These are phyloP conservation scores for Phytomonas francai DNA, from an alignment of 208 protist genomes.

Conservation along the genomic window DNA sequence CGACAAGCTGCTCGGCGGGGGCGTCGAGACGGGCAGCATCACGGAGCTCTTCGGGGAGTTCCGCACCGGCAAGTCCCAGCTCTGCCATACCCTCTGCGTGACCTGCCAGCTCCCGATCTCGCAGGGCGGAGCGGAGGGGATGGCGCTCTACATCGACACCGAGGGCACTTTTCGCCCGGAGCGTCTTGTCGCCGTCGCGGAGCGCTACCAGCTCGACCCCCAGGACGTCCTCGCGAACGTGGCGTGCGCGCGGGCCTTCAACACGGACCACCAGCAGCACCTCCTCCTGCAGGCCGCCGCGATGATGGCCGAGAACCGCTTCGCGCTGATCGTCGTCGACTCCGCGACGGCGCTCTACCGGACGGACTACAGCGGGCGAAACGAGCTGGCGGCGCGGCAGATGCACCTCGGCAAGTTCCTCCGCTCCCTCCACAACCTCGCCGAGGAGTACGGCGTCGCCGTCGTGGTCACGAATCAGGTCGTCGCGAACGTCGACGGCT, in stretches of 20 bases:
- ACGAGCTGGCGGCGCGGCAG: constrained; percentile 97
- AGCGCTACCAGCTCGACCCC: constrained; percentile 92
- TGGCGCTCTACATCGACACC: constrained; percentile 99
- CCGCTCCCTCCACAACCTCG: constrained; percentile 94
- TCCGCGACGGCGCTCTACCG: constrained; percentile 97
- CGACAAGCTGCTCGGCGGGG: constrained; percentile 95
- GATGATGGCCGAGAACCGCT: constrained; percentile 98
- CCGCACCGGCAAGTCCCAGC: constrained; percentile 98
- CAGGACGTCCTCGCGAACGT: constrained; percentile 99
- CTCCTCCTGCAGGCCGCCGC: constrained; percentile 94
- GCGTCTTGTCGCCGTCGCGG: constrained; percentile 83
- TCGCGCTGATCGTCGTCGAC: constrained; percentile 98
- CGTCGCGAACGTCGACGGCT: constrained; percentile 97
- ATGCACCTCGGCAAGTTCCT: constrained; percentile 99
- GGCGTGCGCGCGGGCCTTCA: constrained; percentile 98
- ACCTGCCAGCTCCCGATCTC: constrained; percentile 95
- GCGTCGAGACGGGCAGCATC: constrained; percentile 98
- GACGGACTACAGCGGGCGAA: constrained; percentile 98
- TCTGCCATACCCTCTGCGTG: constrained; percentile 99
- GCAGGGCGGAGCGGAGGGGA: constrained; percentile 96
- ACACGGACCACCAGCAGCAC: constrained; percentile 98
- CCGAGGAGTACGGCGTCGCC: constrained; percentile 98
- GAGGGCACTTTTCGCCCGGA: constrained; percentile 99
- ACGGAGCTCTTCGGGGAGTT: constrained; percentile 99
- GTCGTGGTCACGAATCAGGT: constrained; percentile 99